Evolutionary conservation across 2,329 filamentous ascomycete genomes (phyloP).

Genomic region (Ophiostoma sp.): DNA sequence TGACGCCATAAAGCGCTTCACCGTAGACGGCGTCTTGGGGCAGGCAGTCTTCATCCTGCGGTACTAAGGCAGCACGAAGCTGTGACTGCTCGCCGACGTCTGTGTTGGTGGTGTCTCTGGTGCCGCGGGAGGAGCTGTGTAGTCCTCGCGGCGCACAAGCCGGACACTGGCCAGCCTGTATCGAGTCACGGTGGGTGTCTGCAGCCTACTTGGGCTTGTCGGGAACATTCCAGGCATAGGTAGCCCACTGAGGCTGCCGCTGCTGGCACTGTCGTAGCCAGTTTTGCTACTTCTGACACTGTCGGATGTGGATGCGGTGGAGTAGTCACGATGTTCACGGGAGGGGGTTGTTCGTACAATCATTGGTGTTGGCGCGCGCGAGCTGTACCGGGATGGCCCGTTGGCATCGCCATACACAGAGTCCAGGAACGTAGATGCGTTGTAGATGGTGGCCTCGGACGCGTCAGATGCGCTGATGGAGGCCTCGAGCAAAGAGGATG

Average conservation of each 20-base stretch:
- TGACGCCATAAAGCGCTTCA: constrained; percentile 41
- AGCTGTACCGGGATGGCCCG: constrained; percentile 53
- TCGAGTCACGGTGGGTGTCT: constrained; percentile 21
- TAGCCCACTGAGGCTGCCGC: constrained; percentile 25
- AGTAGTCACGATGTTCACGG: neutral
- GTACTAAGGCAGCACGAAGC: constrained; percentile 4
- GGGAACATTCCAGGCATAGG: constrained; percentile 27
- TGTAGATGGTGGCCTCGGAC: constrained; percentile 72
- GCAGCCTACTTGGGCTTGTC: constrained; percentile 22
- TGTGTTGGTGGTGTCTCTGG: neutral
- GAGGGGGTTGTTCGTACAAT: constrained; percentile 50
- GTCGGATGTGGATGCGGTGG: too few relatives aligned
- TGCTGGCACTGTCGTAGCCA: constrained; percentile 4
- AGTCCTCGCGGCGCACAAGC: constrained; percentile 37
- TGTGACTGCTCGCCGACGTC: neutral
- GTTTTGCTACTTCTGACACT: too few relatives aligned
- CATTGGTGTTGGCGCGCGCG: constrained; percentile 65
- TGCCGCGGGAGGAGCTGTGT: constrained; percentile 9
- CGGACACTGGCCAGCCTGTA: constrained; percentile 42
- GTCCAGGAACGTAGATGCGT: constrained; percentile 73
- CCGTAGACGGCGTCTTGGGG: constrained; percentile 25
- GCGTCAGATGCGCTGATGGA: constrained; percentile 71
- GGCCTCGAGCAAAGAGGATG: constrained; percentile 58
- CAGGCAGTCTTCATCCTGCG: neutral
- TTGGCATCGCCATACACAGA: constrained; percentile 63